Base-by-base conservation (phyloP, 2,329 filamentous ascomycete species). In the Gremmenia infestans region DNA sequence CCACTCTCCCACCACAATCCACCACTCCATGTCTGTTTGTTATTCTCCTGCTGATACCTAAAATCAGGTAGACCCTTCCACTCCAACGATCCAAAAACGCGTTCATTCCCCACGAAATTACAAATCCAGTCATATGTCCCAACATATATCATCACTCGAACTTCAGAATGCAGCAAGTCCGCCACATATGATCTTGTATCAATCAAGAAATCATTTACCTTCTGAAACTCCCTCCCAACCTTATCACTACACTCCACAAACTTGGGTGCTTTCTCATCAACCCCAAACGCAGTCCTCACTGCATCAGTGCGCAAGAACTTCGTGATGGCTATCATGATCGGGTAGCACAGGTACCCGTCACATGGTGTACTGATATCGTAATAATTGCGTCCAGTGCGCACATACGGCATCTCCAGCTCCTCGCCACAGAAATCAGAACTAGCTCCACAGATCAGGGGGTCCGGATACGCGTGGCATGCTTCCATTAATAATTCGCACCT, bases 121-220 rank as follows among this genome's bases (percentile, higher is more conserved):
- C 62, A 64, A 32, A 63, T 62, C 60, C 60, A 64, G 50, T 64
- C 62, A 48, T 63, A 61, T 12, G 59, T 63, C 11, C 62, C 62
- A 12, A 63, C 62, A 54, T 64, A 64, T 17, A 64, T 63, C 14
- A 63, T 54, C 25, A 59, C 62, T 5, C 59, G 59, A 32, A 64
- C 56, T 17, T 59, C 62, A 22, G 56, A 56, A 47, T 62, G 53
- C 5, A 64, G 56, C n/a, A 62, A 48, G 42, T 54, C 25, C 7
- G 58, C 52, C 35, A 64, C 57, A 12, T 40, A 60, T 32, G 57
- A 52, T 22, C 54, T 48, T 6, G 63, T 62, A 37, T 61, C 55
- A 50, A 63, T 62, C 42, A 59, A 55, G 43, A 55, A 56, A 50
- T 62, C 60, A 45, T 59, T 60, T 8, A 61, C 56, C 47, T 60